Base-by-base conservation (phyloP, 2,329 filamentous ascomycete species). In the Ramichloridium luteum region DNA sequence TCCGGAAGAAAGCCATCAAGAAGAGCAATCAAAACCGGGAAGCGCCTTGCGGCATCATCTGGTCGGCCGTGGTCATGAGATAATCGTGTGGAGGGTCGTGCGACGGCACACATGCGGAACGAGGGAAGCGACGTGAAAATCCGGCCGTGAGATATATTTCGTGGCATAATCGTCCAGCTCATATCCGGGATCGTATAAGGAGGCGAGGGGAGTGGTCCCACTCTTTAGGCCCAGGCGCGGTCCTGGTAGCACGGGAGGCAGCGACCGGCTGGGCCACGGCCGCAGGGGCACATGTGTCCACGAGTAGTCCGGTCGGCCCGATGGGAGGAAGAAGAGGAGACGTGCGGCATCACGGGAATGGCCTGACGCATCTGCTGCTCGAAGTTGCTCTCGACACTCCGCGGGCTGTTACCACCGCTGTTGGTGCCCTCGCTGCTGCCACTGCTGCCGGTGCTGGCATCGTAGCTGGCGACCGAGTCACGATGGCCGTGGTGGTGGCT, bases 401-500 rank as follows among this genome's bases (percentile, higher is more conserved):
- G 50, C 6, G 70, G 69, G 49, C 70, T 74, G 45, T 67, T 70
- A 11, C 63, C 68, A 30, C 68, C 68, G 48, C 68, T 72, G 29
- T 44, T 49, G 3, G 42, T 42, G 14, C 46, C 48, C 13, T 56
- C 57, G 27, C 60, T 58, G 39, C 62, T 67, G 3, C 55, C 61
- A n/a, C n/a, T n/a, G n/a, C n/a, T n/a, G n/a, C n/a, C n/a, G n/a
- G n/a, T n/a, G n/a, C n/a, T n/a, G 30, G 60, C 65, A 36, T 70
- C 65, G 40, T 68, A 64, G 36, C 64, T 66, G 38, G 58, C 59
- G 9, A 38, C 41, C 12, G 47, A 44, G 25, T 51, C 58, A 25
- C 60, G 60, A 27, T 64, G 65, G 20, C 20, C 20, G n/a, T n/a
- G n/a, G n/a, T n/a, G n/a, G n/a, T n/a, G n/a, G 38, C 57, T 55